A percentile compares a stretch with the other conserved stretches of the same genome.
Evolutionary conservation across 2,329 filamentous ascomycete genomes (phyloP).

Genomic region (Fusarium citri): DNA sequence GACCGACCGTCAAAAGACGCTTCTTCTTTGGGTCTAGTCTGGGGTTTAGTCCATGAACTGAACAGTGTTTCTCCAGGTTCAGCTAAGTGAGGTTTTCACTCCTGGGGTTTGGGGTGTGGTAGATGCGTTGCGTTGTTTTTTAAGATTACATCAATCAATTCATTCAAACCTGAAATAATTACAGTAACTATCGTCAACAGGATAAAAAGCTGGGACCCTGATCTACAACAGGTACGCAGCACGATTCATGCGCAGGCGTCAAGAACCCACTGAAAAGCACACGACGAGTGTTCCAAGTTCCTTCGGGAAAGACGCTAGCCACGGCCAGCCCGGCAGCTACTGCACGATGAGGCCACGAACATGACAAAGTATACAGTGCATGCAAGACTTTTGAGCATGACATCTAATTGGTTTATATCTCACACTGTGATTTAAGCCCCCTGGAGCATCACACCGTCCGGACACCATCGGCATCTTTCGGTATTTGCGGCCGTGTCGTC

Average conservation of each 20-base stretch:
- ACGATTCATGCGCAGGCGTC: conserved; percentile 28
- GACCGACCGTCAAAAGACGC: conserved; percentile 39
- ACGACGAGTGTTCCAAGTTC: conserved; percentile 30
- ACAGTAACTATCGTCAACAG: not conserved
- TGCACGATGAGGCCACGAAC: conserved; percentile 43
- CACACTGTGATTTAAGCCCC: conserved; percentile 34
- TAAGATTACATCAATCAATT: conserved; percentile 23
- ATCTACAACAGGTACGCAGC: conserved; percentile 15
- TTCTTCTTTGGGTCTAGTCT: conserved; percentile 35
- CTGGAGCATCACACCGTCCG: conserved; percentile 1
- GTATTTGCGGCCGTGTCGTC: conserved; percentile 10
- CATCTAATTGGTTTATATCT: not conserved
- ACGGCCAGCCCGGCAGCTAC: conserved; percentile 46
- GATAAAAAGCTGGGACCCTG: not conserved
- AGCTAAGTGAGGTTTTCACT: conserved; percentile 8
- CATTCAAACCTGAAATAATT: not conserved
- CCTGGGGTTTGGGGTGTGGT: conserved; percentile 8
- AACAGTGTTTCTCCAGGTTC: conserved; percentile 44
- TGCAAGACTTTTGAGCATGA: not conserved
- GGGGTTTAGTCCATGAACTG: conserved; percentile 17
- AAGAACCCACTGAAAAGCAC: conserved; percentile 34
- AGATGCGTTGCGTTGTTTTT: conserved; percentile 16
- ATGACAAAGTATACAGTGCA: conserved; percentile 40
- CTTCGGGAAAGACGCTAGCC: conserved; percentile 44
- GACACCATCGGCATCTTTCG: conserved; percentile 8